Evolutionary conservation across 306 rosid genomes (phyloP).

Genomic region (Pachyrhizus erosus): DNA sequence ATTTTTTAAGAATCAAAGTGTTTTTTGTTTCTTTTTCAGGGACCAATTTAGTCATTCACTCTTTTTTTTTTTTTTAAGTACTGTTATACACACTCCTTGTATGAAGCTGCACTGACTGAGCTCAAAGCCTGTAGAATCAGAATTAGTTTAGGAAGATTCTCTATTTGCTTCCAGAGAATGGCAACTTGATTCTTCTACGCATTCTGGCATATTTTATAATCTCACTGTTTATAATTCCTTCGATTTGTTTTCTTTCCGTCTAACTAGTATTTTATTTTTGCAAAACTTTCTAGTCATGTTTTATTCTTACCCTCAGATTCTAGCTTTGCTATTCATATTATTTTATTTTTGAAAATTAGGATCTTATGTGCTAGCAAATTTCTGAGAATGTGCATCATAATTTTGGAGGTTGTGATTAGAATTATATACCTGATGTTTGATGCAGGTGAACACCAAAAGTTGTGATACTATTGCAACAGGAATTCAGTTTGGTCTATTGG

Average conservation of each 20-base stretch:
- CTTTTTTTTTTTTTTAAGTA: too few species aligned
- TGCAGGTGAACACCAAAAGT: constrained; percentile 7
- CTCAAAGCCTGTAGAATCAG: too few species aligned
- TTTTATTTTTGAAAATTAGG: neutral
- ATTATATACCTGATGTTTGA: neutral
- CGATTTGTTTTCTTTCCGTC: neutral
- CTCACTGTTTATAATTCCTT: neutral
- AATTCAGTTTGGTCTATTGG: constrained; percentile 68
- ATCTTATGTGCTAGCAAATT: neutral
- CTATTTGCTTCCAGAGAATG: neutral
- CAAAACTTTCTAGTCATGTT: neutral
- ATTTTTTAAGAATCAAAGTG: too few species aligned
- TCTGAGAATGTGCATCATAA: neutral
- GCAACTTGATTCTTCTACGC: neutral
- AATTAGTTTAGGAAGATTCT: too few species aligned
- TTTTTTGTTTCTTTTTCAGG: too few species aligned
- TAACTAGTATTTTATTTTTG: neutral
- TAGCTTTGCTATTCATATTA: neutral
- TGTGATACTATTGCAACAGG: constrained; percentile 59
- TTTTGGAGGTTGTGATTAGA: neutral
- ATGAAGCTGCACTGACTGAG: too few species aligned
- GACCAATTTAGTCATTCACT: too few species aligned
- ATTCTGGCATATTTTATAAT: too few species aligned
- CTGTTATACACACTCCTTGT: too few species aligned
- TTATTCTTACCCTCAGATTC: neutral